phyloP scores from a whole-genome alignment of 2,329 filamentous ascomycete species.

The Xylaria digitata region DNA sequence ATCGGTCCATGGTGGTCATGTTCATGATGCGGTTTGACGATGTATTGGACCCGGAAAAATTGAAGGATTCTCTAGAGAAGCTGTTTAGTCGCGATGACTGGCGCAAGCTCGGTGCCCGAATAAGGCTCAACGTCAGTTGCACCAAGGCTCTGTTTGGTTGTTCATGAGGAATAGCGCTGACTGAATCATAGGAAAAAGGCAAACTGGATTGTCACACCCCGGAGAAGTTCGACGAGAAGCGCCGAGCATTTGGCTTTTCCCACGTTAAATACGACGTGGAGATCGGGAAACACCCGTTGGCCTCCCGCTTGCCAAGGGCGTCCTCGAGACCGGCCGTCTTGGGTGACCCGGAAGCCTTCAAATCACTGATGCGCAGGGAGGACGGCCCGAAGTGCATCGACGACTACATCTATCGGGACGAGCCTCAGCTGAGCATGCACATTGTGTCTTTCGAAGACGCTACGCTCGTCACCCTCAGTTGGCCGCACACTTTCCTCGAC shows the following conservation, averaged over 20 bases:
- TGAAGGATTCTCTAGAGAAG: constrained; percentile 51
- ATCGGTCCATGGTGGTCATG: constrained; percentile 38
- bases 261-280: constrained; percentile 51
- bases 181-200: constrained; percentile 38
- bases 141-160: neutral
- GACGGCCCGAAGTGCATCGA: constrained; percentile 49
- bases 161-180: neutral
- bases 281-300: neutral
- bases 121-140: constrained; percentile 53
- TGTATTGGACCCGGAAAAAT: constrained; percentile 55
- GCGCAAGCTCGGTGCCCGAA: constrained; percentile 59
- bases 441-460: constrained; percentile 60
- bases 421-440: constrained; percentile 60
- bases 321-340: constrained; percentile 30
- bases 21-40: constrained; percentile 39
- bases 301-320: neutral
- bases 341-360: constrained; percentile 44
- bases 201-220: constrained; percentile 58
- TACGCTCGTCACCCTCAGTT: constrained; percentile 54
- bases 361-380: constrained; percentile 42
- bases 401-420: constrained; percentile 57
- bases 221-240: constrained; percentile 38
- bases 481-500: constrained; percentile 62
- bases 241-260: constrained; percentile 57
- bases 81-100: constrained; percentile 57